phyloP scores from a whole-genome alignment of 2,329 filamentous ascomycete genomes.

The Berkeleyomyces rouxiae region DNA sequence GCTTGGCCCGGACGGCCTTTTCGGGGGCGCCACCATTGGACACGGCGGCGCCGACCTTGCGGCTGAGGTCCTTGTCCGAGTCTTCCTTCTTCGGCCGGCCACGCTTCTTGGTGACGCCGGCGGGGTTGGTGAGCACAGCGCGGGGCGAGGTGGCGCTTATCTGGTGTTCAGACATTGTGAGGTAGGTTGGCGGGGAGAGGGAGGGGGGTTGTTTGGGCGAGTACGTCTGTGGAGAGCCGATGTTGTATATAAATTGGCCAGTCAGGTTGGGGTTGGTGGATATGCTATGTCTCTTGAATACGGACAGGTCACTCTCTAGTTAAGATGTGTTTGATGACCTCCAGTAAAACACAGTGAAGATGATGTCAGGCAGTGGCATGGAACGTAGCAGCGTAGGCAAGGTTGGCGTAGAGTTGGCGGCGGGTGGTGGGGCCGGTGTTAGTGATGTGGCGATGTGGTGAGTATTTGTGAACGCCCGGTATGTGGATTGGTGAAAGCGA shows the following conservation, averaged over 20 bases:
- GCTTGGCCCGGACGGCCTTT: conserved; percentile 35
- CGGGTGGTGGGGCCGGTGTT: background rate
- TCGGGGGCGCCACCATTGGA: background rate
- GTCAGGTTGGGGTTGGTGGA: background rate
- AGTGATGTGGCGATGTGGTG: background rate
- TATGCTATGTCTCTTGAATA: background rate
- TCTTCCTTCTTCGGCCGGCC: conserved; percentile 12
- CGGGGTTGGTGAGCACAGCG: background rate
- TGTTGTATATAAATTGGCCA: background rate
- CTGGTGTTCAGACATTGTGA: background rate
- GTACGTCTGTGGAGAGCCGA: background rate
- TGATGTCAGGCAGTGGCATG: background rate
- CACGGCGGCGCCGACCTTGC: conserved; percentile 1
- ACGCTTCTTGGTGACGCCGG: conserved; percentile 9
- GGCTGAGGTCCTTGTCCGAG: background rate
- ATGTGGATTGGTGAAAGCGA: background rate
- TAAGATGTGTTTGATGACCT: background rate
- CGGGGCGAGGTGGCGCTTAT: background rate
- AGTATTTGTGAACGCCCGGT: background rate
- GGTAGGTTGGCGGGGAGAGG: background rate
- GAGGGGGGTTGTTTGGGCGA: background rate
- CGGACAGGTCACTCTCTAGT: background rate
- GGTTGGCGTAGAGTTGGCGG: background rate
- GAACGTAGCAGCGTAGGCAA: background rate
- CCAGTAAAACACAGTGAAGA: background rate